Conservation (phyloP, 2,329 filamentous ascomycete genomes). For the Epichloe aotearoae region DNA sequence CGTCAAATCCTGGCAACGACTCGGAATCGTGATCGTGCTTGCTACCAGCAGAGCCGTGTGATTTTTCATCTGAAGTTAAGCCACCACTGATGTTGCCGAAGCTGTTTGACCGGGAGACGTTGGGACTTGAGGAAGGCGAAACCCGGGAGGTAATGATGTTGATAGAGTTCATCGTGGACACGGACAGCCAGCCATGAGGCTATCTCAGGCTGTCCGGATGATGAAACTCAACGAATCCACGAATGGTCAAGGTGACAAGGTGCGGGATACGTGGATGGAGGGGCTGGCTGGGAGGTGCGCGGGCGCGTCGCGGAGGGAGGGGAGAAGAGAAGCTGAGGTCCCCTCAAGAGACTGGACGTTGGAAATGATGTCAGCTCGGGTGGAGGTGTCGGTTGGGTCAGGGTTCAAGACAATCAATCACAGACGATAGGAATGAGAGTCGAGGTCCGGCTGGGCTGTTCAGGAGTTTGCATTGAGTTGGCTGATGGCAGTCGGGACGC, state of each 20-base stretch:
- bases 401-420: constrained; percentile 1
- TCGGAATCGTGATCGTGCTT: constrained; percentile 23
- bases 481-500: not conserved
- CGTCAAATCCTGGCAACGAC: constrained; percentile 22
- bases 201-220: constrained; percentile 3
- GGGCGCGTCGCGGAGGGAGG: not conserved
- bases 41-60: constrained; percentile 19
- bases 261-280: not conserved
- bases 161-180: constrained; percentile 82
- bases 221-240: not conserved
- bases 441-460: not conserved
- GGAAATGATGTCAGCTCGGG: constrained; percentile 2
- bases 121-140: constrained; percentile 44
- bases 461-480: not conserved
- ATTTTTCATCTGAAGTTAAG: constrained; percentile 28
- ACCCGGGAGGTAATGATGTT: constrained; percentile 85
- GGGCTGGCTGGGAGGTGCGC: not conserved
- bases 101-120: constrained; percentile 47
- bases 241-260: not conserved
- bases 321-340: not conserved
- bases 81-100: constrained; percentile 38
- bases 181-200: constrained; percentile 40
- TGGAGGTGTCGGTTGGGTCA: not conserved
- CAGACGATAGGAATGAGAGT: not conserved
- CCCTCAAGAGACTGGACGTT: not conserved